Percentiles rank a stretch among this genome's conserved stretches.
Conservation (phyloP, 495 filamentous ascomycete species). For the Aspergillus haitiensis region DNA sequence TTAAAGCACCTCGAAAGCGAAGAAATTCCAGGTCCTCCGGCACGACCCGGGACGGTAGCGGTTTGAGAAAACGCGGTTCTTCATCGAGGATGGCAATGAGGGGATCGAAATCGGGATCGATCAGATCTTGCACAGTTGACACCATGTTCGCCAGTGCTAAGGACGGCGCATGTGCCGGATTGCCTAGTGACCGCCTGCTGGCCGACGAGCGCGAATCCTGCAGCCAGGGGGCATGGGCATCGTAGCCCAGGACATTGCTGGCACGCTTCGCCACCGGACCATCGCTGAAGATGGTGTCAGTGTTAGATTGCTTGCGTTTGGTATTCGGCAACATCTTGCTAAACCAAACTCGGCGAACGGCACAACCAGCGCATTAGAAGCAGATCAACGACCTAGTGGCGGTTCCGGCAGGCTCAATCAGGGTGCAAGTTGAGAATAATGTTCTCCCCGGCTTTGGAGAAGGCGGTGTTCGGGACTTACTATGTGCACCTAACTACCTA, state of each 20-base stretch:
- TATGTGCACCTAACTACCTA: too few relatives aligned
- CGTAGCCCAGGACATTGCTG: slow-evolving; percentile 34
- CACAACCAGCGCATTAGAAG: slow-evolving; percentile 3
- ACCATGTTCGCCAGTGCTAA: slow-evolving; percentile 45
- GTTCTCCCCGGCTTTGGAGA: slow-evolving; percentile 18
- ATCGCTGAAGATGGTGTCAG: slow-evolving; percentile 23
- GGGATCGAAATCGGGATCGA: slow-evolving; percentile 49
- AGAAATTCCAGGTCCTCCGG: slow-evolving; percentile 73
- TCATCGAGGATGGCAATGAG: slow-evolving; percentile 44
- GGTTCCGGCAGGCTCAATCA: neutral
- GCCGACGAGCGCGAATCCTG: slow-evolving; percentile 30
- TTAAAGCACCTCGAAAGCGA: slow-evolving; percentile 68
- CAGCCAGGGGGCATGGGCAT: slow-evolving; percentile 42
- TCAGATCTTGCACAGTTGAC: slow-evolving; percentile 44
- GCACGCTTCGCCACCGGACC: slow-evolving; percentile 24
- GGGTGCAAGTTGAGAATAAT: slow-evolving; percentile 6
- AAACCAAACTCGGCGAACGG: slow-evolving; percentile 3
- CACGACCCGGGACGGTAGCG: slow-evolving; percentile 51
- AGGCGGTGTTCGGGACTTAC: slow-evolving; percentile 36
- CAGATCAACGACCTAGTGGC: slow-evolving; percentile 10
- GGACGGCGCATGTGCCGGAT: slow-evolving; percentile 36
- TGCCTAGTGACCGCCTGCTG: slow-evolving; percentile 35
- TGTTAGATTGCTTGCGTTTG: slow-evolving; percentile 36
- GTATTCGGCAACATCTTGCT: slow-evolving; percentile 18
- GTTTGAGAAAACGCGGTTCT: slow-evolving; percentile 54